A percentile compares a stretch with the other conserved stretches of the same genome.
These are phyloP conservation scores for Colletotrichum noveboracense DNA, from an alignment of 2,329 filamentous ascomycete species.

Conservation along the genomic window DNA sequence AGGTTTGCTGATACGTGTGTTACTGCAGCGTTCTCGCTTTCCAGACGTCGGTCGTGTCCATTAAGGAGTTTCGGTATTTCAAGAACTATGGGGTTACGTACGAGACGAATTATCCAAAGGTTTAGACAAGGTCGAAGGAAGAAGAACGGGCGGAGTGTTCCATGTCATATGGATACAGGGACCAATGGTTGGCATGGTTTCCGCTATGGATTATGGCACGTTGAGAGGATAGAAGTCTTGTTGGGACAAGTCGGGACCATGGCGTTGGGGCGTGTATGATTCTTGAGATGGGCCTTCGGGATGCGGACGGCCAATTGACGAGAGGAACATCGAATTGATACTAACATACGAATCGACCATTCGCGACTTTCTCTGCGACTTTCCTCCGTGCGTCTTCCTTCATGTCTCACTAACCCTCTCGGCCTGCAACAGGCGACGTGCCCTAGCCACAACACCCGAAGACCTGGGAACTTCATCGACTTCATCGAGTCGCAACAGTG, in stretches of 20 bases:
- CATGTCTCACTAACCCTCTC: no score
- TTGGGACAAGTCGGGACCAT: background rate
- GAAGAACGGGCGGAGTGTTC: background rate
- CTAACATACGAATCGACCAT: no score
- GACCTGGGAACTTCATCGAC: no score
- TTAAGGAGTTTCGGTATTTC: background rate
- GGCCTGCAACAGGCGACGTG: no score
- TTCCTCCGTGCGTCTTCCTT: no score
- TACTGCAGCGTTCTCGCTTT: background rate
- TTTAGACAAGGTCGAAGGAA: background rate
- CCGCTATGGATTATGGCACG: background rate
- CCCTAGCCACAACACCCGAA: no score
- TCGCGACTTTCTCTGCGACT: no score
- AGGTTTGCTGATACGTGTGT: background rate
- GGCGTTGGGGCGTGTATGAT: background rate
- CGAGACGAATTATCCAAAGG: background rate
- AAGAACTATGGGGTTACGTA: background rate
- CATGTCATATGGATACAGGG: background rate
- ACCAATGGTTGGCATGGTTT: background rate
- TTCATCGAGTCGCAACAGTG: no score
- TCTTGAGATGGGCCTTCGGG: background rate
- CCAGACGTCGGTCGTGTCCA: conserved; percentile 6
- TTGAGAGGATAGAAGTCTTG: background rate
- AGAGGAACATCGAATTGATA: background rate
- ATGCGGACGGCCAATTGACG: background rate